phyloP scores from a whole-genome alignment of 768 basidiomycete genomes.

The Lentinula raphanica region DNA sequence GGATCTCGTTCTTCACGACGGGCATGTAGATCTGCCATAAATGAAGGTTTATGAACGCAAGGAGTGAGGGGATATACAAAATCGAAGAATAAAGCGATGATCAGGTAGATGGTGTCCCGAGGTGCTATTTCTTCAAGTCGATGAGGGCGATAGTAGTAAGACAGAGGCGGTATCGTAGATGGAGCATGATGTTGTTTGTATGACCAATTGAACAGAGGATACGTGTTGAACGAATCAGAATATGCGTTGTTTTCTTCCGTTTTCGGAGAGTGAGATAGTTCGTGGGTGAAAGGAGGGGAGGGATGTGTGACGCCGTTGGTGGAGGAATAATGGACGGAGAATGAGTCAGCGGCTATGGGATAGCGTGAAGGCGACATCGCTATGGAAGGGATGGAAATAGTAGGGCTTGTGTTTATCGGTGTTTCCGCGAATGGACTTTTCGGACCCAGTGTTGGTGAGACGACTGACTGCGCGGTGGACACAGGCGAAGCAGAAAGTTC shows the following conservation, averaged over 20 bases:
- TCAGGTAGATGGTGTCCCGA: constrained; percentile 72
- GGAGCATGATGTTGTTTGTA: constrained; percentile 53
- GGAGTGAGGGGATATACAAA: constrained; percentile 91
- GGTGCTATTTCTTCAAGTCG: constrained; percentile 80
- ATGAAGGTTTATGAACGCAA: constrained; percentile 86
- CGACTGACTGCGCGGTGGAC: constrained; percentile 34
- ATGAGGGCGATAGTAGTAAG: constrained; percentile 68
- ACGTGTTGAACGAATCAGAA: constrained; percentile 54
- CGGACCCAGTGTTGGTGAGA: constrained; percentile 41
- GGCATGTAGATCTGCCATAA: constrained; percentile 82
- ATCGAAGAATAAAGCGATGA: constrained; percentile 88
- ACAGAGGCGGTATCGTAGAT: constrained; percentile 55
- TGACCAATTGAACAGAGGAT: constrained; percentile 67
- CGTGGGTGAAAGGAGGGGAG: constrained; percentile 25
- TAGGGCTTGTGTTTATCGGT: constrained; percentile 19
- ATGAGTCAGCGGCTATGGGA: constrained; percentile 65
- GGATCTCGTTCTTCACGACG: constrained; percentile 83
- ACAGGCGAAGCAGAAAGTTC: constrained; percentile 41
- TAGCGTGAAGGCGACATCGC: constrained; percentile 64
- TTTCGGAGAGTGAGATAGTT: constrained; percentile 31
- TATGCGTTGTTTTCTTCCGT: constrained; percentile 40
- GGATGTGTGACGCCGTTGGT: constrained; percentile 33
- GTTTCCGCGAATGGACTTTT: constrained; percentile 55
- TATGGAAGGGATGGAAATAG: constrained; percentile 30
- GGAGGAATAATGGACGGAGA: constrained; percentile 49